Percentiles rank a stretch among this genome's conserved stretches.
Evolutionary conservation across 352 stramenopile genomes (phyloP).

Genomic region (Pythium vanterpoolii): DNA sequence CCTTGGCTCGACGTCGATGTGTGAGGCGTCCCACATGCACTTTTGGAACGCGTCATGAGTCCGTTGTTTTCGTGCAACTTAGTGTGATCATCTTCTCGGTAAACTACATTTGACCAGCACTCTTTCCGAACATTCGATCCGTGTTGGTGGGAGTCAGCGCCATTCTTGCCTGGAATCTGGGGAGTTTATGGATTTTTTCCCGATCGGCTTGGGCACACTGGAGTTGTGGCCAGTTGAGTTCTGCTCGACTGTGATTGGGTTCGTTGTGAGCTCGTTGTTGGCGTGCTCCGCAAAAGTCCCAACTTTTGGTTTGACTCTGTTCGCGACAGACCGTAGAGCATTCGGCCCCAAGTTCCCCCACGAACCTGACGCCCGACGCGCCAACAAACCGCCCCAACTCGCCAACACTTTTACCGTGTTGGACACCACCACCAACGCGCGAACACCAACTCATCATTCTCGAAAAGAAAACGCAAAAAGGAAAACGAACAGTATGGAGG

Average conservation of each 20-base stretch:
- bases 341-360: too few relatives aligned
- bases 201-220: constrained; percentile 18
- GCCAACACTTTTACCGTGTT: background rate
- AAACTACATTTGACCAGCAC: constrained; percentile 13
- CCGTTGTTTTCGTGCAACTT: too few relatives aligned
- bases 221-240: background rate
- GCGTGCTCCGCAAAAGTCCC: background rate
- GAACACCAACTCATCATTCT: too few relatives aligned
- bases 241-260: constrained; percentile 1
- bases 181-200: constrained; percentile 8
- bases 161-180: constrained; percentile 3
- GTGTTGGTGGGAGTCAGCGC: constrained; percentile 3
- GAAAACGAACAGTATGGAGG: constrained; percentile 78
- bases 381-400: background rate
- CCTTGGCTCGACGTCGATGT: background rate
- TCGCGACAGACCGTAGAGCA: too few relatives aligned
- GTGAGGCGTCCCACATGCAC: background rate
- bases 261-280: constrained; percentile 7
- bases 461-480: constrained; percentile 1
- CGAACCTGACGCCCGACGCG: background rate
- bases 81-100: background rate
- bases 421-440: background rate
- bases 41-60: too few relatives aligned
- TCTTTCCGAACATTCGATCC: constrained; percentile 21
- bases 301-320: too few relatives aligned